Conservation (phyloP, 345 rosid species). For the Eucalyptus albens region DNA sequence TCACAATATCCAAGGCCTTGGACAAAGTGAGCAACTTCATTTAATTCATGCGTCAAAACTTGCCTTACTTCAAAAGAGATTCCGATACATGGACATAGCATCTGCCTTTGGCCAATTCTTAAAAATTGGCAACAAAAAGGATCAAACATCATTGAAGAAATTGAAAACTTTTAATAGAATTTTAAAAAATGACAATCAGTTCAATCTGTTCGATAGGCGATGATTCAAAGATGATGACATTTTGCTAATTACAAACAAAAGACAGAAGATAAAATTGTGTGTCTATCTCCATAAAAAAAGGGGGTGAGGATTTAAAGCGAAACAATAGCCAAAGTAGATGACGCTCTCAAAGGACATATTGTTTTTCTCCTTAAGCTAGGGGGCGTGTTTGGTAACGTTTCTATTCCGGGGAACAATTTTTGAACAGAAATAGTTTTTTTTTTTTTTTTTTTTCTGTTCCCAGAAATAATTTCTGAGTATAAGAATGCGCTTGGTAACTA, state of each 20-base stretch:
- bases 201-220: too few species aligned
- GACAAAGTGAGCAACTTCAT: neutral
- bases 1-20: neutral
- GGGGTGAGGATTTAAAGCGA: neutral
- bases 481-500: rapidly evolving
- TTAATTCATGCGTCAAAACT: neutral
- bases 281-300: too few species aligned
- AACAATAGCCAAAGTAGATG: neutral
- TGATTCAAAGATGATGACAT: neutral
- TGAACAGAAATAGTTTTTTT: too few species aligned
- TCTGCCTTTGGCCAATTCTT: neutral
- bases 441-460: rapidly evolving
- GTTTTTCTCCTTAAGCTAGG: neutral
- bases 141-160: neutral
- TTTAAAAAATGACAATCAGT: neutral
- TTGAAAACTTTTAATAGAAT: neutral
- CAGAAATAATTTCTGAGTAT: rapidly evolving
- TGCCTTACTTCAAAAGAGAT: neutral
- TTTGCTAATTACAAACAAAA: neutral
- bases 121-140: neutral
- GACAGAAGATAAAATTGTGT: neutral
- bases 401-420: rapidly evolving
- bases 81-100: neutral
- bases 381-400: too few species aligned
- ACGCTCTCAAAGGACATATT: neutral